Conservation (phyloP, 805 yeast genomes). For the Yamadazyma sp. region DNA sequence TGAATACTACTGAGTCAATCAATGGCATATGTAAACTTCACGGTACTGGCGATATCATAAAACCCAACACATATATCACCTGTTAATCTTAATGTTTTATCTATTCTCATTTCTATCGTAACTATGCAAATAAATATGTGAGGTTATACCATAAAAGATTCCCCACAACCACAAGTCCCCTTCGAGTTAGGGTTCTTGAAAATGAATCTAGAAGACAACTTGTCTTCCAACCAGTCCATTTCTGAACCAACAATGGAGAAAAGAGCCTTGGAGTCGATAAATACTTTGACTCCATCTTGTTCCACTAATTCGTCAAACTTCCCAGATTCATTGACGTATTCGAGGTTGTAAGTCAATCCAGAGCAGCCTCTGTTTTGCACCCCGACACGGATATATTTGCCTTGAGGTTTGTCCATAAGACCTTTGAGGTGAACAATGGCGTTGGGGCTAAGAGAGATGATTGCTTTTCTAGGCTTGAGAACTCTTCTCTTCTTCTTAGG, state of each 20-base stretch:
- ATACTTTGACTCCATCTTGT: conserved; percentile 90
- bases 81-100: conserved; percentile 1
- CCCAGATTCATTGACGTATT: conserved; percentile 87
- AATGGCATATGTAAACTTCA: too few species aligned
- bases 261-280: conserved; percentile 93
- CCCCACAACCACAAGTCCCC: conserved; percentile 99
- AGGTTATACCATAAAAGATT: conserved; percentile 86
- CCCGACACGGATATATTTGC: conserved; percentile 86
- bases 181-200: conserved; percentile 95
- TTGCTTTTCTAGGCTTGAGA: conserved; percentile 84
- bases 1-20: too few species aligned
- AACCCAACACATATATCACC: too few species aligned
- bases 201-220: conserved; percentile 81
- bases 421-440: conserved; percentile 73
- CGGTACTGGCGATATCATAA: not conserved
- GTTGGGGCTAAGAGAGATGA: conserved; percentile 72
- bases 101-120: conserved; percentile 1
- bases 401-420: conserved; percentile 76
- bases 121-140: conserved; percentile 5
- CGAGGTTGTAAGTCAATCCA: conserved; percentile 87
- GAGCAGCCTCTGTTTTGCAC: conserved; percentile 98
- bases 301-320: conserved; percentile 91
- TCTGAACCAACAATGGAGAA: conserved; percentile 95
- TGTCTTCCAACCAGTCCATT: conserved; percentile 98
- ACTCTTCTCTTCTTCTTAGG: conserved; percentile 51